Evolutionary conservation across 345 rosid genomes (phyloP), one percentile per base, ranked within the genome.

Genomic region (Ailanthus altissimus): DNA sequence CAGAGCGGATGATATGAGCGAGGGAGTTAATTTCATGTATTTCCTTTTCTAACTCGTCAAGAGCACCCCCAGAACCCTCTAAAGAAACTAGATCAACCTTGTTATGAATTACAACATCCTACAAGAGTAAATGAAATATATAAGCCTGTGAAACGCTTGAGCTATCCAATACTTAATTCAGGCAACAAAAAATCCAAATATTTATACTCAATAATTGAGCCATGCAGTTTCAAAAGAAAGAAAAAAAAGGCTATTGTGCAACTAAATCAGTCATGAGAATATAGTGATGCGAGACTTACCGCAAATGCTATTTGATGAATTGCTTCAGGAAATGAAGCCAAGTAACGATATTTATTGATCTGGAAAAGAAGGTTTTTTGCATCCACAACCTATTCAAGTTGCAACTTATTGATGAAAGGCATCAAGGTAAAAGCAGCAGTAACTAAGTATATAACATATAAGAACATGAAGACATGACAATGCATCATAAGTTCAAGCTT

Each of bases 241-340:
- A 61, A 61, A 8, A 53, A 4, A 28, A 18, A 18, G 20, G 21
- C 67, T 47, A 46, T 43, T 25, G 5, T 18, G 32, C 43, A 42
- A 59, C 32, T n/a, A 26, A 14, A 43, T 46, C 32, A 56, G 18
- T 47, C 13, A 40, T 16, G 46, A 40, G n/a, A 62, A 38, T 32
- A 49, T 47, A 49, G 51, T 25, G 20, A 23, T 42, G 57, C 14
- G 20, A 79, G 60, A 77, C 80, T 75, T 89, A 95, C 98, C 71
- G 99, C 99, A 87, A 92, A 95, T 63, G 93, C 98, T 63, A 95
- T 92, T 70, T 95, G 99, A 83, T 84, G 90, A 82, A 88, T 89
- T 63, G 94, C 98, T 87, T 95, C 99, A 20, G 99, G 91, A 89
- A 90, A 93, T 12, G 94, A 87, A 75, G 93, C 86, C 45, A 93